A percentile compares a stretch with the other conserved stretches of the same genome.
Evolutionary conservation across 1,284 basidiomycete species (phyloP).

Genomic region (Puccinia brachypodii): DNA sequence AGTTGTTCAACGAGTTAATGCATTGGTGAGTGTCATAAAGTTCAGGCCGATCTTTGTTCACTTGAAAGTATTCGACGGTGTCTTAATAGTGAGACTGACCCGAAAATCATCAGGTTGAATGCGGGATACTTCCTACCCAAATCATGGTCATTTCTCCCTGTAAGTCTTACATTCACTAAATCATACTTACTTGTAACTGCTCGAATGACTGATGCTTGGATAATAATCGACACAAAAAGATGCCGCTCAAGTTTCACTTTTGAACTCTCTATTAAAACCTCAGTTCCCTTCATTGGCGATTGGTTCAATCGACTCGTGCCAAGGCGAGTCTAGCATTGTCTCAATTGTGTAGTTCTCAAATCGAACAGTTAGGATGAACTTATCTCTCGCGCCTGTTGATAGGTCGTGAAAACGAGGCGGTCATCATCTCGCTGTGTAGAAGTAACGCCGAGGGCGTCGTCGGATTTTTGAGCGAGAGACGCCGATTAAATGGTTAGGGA

Average conservation of each 20-base stretch:
- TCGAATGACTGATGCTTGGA: neutral
- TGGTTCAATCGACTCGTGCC: slow-evolving; percentile 44
- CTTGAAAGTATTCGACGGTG: neutral
- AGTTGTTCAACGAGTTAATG: slow-evolving; percentile 76
- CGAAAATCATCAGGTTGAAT: slow-evolving; percentile 62
- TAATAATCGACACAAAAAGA: slow-evolving; percentile 60
- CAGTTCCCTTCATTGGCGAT: slow-evolving; percentile 73
- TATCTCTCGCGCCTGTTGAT: neutral
- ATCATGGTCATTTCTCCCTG: slow-evolving; percentile 86
- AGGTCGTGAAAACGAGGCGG: slow-evolving; percentile 64
- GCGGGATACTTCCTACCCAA: slow-evolving; percentile 70
- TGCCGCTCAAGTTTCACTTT: slow-evolving; percentile 82
- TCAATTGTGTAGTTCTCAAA: slow-evolving; percentile 55
- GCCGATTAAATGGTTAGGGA: slow-evolving; percentile 74
- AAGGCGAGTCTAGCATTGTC: slow-evolving; percentile 4
- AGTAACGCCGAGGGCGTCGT: slow-evolving; percentile 81
- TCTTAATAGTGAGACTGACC: neutral
- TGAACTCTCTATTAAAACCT: slow-evolving; percentile 71
- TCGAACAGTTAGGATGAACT: slow-evolving; percentile 67
- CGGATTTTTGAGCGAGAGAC: slow-evolving; percentile 85
- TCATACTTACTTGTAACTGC: neutral
- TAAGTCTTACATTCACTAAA: slow-evolving; percentile 58
- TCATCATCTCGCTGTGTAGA: slow-evolving; percentile 82
- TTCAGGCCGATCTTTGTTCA: slow-evolving; percentile 15
- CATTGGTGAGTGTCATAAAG: slow-evolving; percentile 64